Percentiles rank a stretch among this genome's conserved stretches.
Conservation (phyloP, 2,329 filamentous ascomycete species). For the Metarhizium sp. region DNA sequence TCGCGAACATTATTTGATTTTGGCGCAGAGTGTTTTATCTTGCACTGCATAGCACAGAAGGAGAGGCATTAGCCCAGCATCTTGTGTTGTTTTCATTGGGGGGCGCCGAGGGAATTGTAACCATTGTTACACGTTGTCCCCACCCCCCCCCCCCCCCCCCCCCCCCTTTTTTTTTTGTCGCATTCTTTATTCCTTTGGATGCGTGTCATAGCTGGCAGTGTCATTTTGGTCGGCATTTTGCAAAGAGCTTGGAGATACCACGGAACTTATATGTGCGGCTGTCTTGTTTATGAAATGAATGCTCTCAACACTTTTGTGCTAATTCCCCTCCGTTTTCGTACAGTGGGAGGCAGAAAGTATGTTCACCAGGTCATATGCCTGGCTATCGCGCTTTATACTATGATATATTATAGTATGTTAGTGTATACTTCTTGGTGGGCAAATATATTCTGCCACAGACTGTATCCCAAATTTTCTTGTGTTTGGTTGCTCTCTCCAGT, state of each 20-base stretch:
- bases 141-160: no score
- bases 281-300: neutral
- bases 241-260: conserved; percentile 14
- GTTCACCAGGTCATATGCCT: no score
- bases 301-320: neutral
- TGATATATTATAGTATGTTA: no score
- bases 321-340: neutral
- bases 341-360: no score
- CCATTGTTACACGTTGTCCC: neutral
- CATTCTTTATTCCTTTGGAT: conserved; percentile 2
- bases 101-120: neutral
- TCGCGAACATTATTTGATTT: conserved; percentile 29
- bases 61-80: neutral
- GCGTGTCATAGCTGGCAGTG: conserved; percentile 4
- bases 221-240: conserved; percentile 6
- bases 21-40: neutral
- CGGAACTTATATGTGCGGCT: conserved; percentile 4
- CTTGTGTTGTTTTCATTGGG: neutral
- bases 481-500: neutral
- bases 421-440: no score
- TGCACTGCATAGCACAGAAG: neutral
- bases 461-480: neutral
- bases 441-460: no score
- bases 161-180: neutral
- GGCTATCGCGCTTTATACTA: no score